Evolutionary conservation across 768 basidiomycete species (phyloP).

Genomic region (Tricholoma saponaceum): DNA sequence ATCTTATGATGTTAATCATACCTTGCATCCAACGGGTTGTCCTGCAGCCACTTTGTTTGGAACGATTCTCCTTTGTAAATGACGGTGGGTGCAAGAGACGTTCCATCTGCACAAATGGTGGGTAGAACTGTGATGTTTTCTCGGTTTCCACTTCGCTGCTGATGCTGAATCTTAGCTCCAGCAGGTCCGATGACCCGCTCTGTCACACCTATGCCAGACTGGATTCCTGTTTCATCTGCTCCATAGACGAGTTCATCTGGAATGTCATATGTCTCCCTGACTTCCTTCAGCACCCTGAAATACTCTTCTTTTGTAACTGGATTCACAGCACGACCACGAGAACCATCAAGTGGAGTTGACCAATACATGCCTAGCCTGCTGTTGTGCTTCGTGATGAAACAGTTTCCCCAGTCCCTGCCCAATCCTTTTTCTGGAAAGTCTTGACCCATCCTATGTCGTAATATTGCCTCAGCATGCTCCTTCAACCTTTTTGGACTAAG

Average conservation of each 20-base stretch:
- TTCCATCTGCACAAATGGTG: conserved; percentile 38
- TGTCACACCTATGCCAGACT: background rate
- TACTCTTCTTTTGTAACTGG: conserved; percentile 24
- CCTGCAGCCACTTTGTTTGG: conserved; percentile 25
- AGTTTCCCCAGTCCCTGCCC: background rate
- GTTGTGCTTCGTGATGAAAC: conserved; percentile 3
- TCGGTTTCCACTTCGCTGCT: too few relatives aligned
- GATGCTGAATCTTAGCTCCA: conserved; percentile 18
- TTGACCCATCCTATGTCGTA: too few relatives aligned
- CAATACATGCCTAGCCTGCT: conserved; percentile 25
- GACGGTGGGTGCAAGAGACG: conserved; percentile 22
- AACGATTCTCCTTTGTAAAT: conserved; percentile 35
- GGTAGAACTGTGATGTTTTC: too few relatives aligned
- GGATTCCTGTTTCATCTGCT: conserved; percentile 17
- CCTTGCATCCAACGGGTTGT: conserved; percentile 35
- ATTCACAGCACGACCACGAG: conserved; percentile 25
- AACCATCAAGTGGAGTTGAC: conserved; percentile 27
- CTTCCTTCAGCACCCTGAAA: conserved; percentile 26
- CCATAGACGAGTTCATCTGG: conserved; percentile 16
- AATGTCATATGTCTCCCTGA: background rate
- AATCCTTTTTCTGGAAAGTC: too few relatives aligned
- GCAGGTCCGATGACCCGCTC: conserved; percentile 25
- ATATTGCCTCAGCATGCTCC: too few relatives aligned
- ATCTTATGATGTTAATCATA: conserved; percentile 12
- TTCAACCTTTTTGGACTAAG: too few relatives aligned